These are phyloP conservation scores for Loxodes magnus DNA, from an alignment of 73 alveolate genomes.

Conservation along the genomic window DNA sequence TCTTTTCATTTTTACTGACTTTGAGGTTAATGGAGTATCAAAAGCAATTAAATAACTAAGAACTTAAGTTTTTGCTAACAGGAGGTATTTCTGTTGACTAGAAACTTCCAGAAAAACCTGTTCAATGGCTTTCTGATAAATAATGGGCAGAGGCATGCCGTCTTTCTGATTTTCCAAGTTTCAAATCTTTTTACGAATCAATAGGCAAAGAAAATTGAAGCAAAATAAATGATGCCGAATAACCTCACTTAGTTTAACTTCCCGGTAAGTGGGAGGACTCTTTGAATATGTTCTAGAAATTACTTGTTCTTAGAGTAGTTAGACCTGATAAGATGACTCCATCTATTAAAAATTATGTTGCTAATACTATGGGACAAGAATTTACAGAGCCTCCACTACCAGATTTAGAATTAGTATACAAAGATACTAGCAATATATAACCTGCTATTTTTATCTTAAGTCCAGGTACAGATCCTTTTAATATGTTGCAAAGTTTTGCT, in stretches of 20 bases:
- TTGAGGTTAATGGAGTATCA: constrained; percentile 71
- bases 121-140: constrained; percentile 91
- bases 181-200: constrained; percentile 74
- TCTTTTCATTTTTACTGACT: constrained; percentile 94
- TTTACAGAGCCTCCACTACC: constrained; percentile 96
- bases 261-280: constrained; percentile 24
- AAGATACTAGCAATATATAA: constrained; percentile 79
- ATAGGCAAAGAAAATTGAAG: constrained; percentile 59
- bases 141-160: constrained; percentile 87
- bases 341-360: constrained; percentile 82
- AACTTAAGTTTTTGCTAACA: constrained; percentile 95
- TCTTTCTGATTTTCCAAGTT: constrained; percentile 45
- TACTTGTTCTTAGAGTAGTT: constrained; percentile 75
- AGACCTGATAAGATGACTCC: constrained; percentile 95
- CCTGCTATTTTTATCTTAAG: constrained; percentile 98
- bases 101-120: constrained; percentile 92
- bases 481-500: constrained; percentile 80
- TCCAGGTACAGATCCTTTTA: constrained; percentile 99
- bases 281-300: constrained; percentile 65
- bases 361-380: constrained; percentile 71
- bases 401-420: constrained; percentile 85
- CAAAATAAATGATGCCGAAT: constrained; percentile 58
- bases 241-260: constrained; percentile 21
- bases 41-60: constrained; percentile 64
- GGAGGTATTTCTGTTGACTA: constrained; percentile 98